These are phyloP conservation scores for Xylaria intraflava DNA, from an alignment of 495 filamentous ascomycete species.

Conservation along the genomic window DNA sequence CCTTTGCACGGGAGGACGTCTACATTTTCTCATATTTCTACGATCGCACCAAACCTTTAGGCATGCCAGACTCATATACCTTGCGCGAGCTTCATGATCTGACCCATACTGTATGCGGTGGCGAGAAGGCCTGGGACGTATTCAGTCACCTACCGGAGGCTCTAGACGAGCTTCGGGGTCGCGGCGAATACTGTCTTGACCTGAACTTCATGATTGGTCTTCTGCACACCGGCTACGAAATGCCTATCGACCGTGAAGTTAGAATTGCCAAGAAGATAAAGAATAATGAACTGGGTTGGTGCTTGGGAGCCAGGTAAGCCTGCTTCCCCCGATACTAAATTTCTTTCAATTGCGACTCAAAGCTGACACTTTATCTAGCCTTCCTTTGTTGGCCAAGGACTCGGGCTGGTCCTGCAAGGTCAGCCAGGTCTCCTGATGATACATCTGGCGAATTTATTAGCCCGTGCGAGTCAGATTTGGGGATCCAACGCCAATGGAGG, in stretches of 20 bases:
- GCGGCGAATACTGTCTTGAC: slow-evolving; percentile 89
- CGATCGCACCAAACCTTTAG: slow-evolving; percentile 83
- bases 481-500: neutral
- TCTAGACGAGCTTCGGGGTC: slow-evolving; percentile 61
- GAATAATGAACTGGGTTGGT: slow-evolving; percentile 95
- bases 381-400: slow-evolving; percentile 38
- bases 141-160: slow-evolving; percentile 71
- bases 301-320: slow-evolving; percentile 84
- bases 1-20: slow-evolving; percentile 84
- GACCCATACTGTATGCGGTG: slow-evolving; percentile 75
- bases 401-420: slow-evolving; percentile 48
- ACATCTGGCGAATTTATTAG: neutral
- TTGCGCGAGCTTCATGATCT: slow-evolving; percentile 80
- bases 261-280: slow-evolving; percentile 98
- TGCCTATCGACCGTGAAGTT: slow-evolving; percentile 92
- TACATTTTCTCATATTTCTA: slow-evolving; percentile 98
- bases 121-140: slow-evolving; percentile 66
- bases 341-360: neutral
- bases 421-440: slow-evolving; percentile 33
- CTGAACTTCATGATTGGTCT: slow-evolving; percentile 91
- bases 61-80: slow-evolving; percentile 94
- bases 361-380: slow-evolving; percentile 38
- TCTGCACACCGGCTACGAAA: slow-evolving; percentile 93
- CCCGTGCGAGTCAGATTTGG: neutral
- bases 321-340: neutral